Evolutionary conservation across 805 yeast species (phyloP), one percentile per base, ranked within the genome.

Genomic region (Yamadazyma philogaea): DNA sequence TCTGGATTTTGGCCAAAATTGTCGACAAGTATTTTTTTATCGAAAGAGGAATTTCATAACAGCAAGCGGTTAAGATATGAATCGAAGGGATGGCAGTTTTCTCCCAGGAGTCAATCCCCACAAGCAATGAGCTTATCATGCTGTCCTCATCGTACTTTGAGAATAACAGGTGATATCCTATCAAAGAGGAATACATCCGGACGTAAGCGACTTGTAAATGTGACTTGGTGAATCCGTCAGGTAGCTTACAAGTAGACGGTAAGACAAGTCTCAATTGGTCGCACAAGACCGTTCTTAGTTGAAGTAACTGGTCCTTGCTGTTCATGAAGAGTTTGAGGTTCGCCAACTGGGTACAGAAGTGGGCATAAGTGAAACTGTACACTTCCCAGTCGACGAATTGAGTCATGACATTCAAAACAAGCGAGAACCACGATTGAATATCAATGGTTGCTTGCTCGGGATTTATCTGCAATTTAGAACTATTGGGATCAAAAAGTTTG

Each of bases 1-100:
- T 82, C 53, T 87, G 95, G 30, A 89, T 63, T 40, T 78, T 77
- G n/a, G 84, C 78, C 47, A 88, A 69, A 8, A 89, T 78, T n/a
- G 79, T 79, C 7, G 81, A 70, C 27, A 87, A 57, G 51, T 70
- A 83, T 53, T 82, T 81, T 57, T 82, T 84, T 42, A 89, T 72
- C 0, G 91, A 79, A 8, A 72, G 57, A 1, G 96, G 95, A 26
- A 85, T 70, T 56, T 87, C 96, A 57, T 84, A 87, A 56, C 95
- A 84, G 51, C 91, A 84, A 2, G 84, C 72, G 4, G 84, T 79
- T 44, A 90, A 65, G 33, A 83, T 81, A 51, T 87, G 88, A 21
- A 89, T 76, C 49, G 88, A 79, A 2, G 95, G 88, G 27, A 82
- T 76, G 0, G 88, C 86, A 0, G 95, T 80, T 46, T 78, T 78